Conservation (phyloP, 106 monocot species). For the Dactylorhiza incarnata region DNA sequence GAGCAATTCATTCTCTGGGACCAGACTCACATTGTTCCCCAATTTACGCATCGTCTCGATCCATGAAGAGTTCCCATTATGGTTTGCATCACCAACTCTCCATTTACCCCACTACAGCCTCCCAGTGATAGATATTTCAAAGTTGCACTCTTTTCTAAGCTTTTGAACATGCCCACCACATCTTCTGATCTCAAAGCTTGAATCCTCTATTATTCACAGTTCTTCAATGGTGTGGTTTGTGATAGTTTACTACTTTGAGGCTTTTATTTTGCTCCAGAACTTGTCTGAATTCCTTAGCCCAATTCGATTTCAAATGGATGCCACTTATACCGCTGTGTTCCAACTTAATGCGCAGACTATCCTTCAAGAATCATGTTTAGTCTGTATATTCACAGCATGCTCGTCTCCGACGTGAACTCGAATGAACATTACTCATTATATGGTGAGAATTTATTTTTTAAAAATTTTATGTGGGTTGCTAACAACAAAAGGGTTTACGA, state of each 20-base stretch:
- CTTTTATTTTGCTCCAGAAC: constrained; percentile 43
- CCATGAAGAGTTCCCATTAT: constrained; percentile 57
- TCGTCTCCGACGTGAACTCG: constrained; percentile 46
- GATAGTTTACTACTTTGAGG: constrained; percentile 43
- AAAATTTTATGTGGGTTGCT: no score
- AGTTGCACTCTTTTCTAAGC: constrained; percentile 58
- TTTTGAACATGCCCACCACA: constrained; percentile 43
- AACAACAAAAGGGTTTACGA: no score
- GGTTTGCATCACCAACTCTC: constrained; percentile 41
- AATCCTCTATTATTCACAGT: constrained; percentile 36
- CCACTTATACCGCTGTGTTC: constrained; percentile 73
- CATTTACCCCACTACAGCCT: constrained; percentile 55
- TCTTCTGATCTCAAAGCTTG: constrained; percentile 55
- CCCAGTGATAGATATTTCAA: constrained; percentile 38
- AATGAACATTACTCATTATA: not conserved
- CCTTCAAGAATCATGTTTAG: constrained; percentile 28
- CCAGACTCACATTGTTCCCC: constrained; percentile 25
- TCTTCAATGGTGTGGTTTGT: constrained; percentile 39
- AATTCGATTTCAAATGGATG: constrained; percentile 43
- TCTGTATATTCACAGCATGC: constrained; percentile 44
- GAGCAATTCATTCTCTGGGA: constrained; percentile 33
- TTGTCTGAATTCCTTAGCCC: constrained; percentile 59
- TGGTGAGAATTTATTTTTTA: no score
- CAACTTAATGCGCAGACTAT: constrained; percentile 41
- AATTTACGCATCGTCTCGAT: constrained; percentile 65